These are phyloP conservation scores for Metahyphopichia silvanorum DNA, from an alignment of 805 yeast genomes.

Conservation along the genomic window DNA sequence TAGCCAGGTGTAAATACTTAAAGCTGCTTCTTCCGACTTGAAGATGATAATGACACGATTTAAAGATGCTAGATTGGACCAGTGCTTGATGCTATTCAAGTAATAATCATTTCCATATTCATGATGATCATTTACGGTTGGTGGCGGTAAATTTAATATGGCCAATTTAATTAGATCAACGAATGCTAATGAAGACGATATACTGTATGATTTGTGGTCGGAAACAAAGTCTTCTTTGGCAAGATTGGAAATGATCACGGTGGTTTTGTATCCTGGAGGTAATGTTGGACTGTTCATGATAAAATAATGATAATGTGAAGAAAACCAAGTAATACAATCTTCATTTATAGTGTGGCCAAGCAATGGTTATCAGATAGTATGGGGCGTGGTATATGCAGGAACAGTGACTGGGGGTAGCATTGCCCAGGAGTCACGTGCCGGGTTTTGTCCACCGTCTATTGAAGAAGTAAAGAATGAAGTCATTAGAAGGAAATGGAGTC, in stretches of 20 bases:
- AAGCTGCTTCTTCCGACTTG: constrained; percentile 25
- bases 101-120: constrained; percentile 16
- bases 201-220: constrained; percentile 4
- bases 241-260: constrained; percentile 35
- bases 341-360: no score
- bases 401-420: no score
- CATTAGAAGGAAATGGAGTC: no score
- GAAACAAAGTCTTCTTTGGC: constrained; percentile 26
- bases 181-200: constrained; percentile 17
- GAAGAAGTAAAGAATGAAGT: no score
- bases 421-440: no score
- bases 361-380: no score
- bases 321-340: no score
- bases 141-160: constrained; percentile 20
- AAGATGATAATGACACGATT: constrained; percentile 36
- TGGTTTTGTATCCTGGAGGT: constrained; percentile 21
- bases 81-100: constrained; percentile 25
- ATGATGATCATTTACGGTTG: constrained; percentile 8
- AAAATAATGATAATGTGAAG: no score
- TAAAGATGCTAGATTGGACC: constrained; percentile 39
- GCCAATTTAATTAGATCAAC: constrained; percentile 33
- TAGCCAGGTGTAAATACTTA: constrained; percentile 16
- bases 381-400: no score
- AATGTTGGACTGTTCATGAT: no score
- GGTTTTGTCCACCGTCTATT: no score